Evolutionary conservation across 208 protist species (phyloP).

Genomic region (Acanthamoeba healyi): DNA sequence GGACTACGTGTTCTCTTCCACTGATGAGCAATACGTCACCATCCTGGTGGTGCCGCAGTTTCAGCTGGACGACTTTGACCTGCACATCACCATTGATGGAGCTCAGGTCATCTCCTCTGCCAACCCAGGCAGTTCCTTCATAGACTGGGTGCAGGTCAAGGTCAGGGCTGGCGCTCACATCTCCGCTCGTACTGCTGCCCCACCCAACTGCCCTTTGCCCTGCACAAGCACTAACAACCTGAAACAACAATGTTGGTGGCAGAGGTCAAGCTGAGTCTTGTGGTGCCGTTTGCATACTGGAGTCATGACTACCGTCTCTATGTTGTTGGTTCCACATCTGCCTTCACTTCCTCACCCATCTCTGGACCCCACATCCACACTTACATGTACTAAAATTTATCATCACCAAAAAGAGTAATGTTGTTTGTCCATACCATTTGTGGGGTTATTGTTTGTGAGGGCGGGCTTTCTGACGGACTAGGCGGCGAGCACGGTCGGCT

Average conservation of each 20-base stretch:
- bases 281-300: background rate
- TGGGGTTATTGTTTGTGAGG: no score
- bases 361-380: background rate
- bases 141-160: slow-evolving; percentile 3
- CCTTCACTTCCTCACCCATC: slow-evolving; percentile 10
- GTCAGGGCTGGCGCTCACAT: background rate
- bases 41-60: slow-evolving; percentile 32
- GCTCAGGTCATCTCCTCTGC: slow-evolving; percentile 12
- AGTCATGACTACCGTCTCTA: background rate
- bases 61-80: slow-evolving; percentile 25
- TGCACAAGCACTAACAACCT: background rate
- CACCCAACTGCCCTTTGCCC: background rate
- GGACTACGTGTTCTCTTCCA: background rate
- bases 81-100: background rate
- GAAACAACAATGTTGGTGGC: background rate
- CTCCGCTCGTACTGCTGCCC: background rate
- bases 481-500: no score
- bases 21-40: background rate
- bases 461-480: no score
- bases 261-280: background rate
- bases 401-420: no score
- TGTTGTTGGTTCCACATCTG: background rate
- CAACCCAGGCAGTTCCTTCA: slow-evolving; percentile 6
- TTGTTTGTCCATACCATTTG: no score
- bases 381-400: no score